These are phyloP conservation scores for Corchorus olitorius DNA, from an alignment of 345 rosid genomes.

Conservation along the genomic window DNA sequence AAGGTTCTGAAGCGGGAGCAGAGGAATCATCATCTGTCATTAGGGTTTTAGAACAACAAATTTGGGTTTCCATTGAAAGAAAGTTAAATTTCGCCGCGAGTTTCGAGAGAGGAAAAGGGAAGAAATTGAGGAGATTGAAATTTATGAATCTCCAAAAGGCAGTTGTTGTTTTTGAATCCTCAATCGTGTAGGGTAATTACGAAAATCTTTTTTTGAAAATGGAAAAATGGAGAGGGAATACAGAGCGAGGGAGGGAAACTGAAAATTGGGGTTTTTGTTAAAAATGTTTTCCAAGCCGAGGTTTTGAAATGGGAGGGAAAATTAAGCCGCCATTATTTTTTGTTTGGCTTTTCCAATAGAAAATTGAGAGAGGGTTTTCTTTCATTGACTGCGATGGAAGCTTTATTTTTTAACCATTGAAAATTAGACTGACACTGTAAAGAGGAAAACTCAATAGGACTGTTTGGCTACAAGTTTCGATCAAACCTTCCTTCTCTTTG, in stretches of 20 bases:
- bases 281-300: not conserved
- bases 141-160: not conserved
- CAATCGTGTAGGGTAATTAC: not conserved
- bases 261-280: not conserved
- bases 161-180: not conserved
- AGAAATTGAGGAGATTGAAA: not conserved
- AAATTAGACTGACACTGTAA: not conserved
- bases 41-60: not conserved
- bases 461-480: not conserved
- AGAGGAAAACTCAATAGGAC: not conserved
- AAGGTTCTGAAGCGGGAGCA: not conserved
- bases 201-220: not conserved
- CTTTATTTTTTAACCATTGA: not conserved
- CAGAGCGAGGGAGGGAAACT: not conserved
- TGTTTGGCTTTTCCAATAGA: slow-evolving; percentile 6
- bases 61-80: slow-evolving; percentile 4
- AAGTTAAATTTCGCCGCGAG: not conserved
- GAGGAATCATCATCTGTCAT: not conserved
- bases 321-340: slow-evolving; percentile 25
- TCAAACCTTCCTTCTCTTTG: not conserved
- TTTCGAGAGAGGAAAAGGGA: not conserved
- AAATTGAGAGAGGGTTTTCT: too few species aligned
- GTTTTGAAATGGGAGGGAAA: slow-evolving; percentile 35
- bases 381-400: not conserved
- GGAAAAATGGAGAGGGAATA: not conserved